A percentile compares a stretch with the other conserved stretches of the same genome.
Conservation (phyloP, 805 yeast species). For the Zygoascus ofunaensis region DNA sequence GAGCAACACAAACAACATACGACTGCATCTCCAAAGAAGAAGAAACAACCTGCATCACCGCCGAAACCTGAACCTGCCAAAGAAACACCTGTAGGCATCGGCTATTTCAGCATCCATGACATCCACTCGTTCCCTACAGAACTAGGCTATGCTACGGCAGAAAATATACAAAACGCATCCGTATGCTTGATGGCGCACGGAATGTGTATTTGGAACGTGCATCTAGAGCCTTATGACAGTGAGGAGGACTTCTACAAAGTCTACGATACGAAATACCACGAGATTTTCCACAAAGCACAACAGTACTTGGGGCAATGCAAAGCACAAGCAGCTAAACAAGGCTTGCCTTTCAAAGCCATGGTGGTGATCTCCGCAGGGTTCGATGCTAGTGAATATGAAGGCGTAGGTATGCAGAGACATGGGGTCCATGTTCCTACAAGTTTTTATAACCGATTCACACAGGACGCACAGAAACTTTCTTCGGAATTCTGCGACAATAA, state of each 20-base stretch:
- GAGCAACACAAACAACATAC: not conserved
- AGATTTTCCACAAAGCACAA: conserved; percentile 55
- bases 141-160: conserved; percentile 62
- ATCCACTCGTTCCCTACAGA: conserved; percentile 83
- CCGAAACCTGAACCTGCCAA: conserved; percentile 5
- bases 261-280: conserved; percentile 52
- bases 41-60: conserved; percentile 1
- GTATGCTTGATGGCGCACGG: conserved; percentile 72
- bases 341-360: conserved; percentile 43
- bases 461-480: conserved; percentile 63
- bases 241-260: conserved; percentile 57
- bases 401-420: conserved; percentile 78
- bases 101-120: conserved; percentile 77
- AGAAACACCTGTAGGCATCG: conserved; percentile 47
- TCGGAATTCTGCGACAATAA: conserved; percentile 52
- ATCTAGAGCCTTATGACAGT: conserved; percentile 53
- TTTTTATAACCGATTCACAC: conserved; percentile 63
- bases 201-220: conserved; percentile 76
- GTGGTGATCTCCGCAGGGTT: conserved; percentile 80
- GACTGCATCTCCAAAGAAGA: not conserved
- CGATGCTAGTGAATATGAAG: conserved; percentile 79
- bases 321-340: conserved; percentile 19
- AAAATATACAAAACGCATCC: conserved; percentile 64
- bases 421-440: conserved; percentile 73
- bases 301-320: conserved; percentile 38